A percentile compares a stretch with the other conserved stretches of the same genome.
Evolutionary conservation across 2,329 filamentous ascomycete genomes (phyloP).

Genomic region (Cadophora gregata): DNA sequence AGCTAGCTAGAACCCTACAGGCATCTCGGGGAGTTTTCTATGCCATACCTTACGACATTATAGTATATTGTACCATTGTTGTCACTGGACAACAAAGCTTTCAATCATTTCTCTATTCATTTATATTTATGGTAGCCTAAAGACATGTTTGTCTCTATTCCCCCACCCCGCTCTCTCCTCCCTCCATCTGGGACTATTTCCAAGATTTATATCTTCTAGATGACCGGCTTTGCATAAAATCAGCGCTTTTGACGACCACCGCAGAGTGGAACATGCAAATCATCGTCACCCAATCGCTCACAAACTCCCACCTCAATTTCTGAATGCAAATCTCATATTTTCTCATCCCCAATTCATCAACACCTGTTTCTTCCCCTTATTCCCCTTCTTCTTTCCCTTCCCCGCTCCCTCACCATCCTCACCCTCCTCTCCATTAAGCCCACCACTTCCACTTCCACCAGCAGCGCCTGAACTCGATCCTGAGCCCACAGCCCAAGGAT

Average conservation of each 20-base stretch:
- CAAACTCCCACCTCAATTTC: not conserved
- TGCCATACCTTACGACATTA: not conserved
- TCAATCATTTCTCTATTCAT: not conserved
- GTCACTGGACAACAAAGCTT: not conserved
- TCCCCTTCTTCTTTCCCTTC: conserved; percentile 61
- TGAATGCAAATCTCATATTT: not conserved
- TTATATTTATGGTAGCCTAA: not conserved
- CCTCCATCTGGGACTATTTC: not conserved
- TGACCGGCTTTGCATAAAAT: not conserved
- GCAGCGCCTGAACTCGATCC: conserved; percentile 37
- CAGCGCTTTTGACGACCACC: not conserved
- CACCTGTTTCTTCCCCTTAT: conserved; percentile 67
- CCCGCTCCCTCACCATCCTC: conserved; percentile 39
- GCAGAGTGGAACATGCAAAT: not conserved
- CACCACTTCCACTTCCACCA: conserved; percentile 38
- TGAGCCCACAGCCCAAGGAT: conserved; percentile 38
- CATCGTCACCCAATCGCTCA: not conserved
- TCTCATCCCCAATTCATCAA: conserved; percentile 62
- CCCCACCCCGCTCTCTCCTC: not conserved
- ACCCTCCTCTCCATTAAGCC: conserved; percentile 57
- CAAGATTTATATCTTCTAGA: not conserved
- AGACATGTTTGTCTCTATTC: not conserved
- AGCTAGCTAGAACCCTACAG: too few species aligned
- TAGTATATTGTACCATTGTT: not conserved
- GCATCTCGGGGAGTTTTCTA: too few species aligned